Base-by-base conservation (phyloP, 2,329 filamentous ascomycete species). In the Cladosporium sp. region DNA sequence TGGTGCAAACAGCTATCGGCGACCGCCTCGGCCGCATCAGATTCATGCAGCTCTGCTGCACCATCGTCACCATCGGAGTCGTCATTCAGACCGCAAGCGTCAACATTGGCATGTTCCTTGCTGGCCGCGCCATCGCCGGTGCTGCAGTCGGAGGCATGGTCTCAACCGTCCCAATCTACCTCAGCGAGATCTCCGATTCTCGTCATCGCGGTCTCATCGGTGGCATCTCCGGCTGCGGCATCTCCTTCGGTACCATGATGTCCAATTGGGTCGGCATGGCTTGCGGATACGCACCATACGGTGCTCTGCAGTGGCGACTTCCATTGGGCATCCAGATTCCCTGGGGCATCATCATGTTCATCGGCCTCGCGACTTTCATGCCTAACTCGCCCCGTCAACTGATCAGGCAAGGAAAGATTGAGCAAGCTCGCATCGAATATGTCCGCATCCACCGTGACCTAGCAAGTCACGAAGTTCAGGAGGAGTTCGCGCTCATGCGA, bases 301-400 rank as follows among this genome's bases (percentile, higher is more conserved):
- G 86, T 68, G 82, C 80, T 7, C 78, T 79, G 57, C 82, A 83
- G 2, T 93, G 90, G 77, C 85, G 89, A 58, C 89, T 95, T 54
- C 86, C 87, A 50, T 89, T 95, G 61, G 81, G 72, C 45, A 75
- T 95, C 46, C 89, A 95, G 74, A 87, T 91, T 71, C 71, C 82
- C 52, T 95, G 87, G 85, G 88, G 86, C 44, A 28, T 91, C 38
- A 85, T 95, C 58, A 83, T 95, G 18, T 87, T 72, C 32, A 66
- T 64, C 44, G 89, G 89, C 64, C 80, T 95, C 22, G 72, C 77
- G 76, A 70, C 89, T 59, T 71, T 89, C 64, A 83, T 95, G 7
- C 89, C 89, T 53, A 89, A 95, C 69, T 92, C 88, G 0, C 89
- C 89, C 45, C 85, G 89, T 65, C 95, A 84, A 77, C 92, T 81